Evolutionary conservation across 1,284 basidiomycete genomes (phyloP).

Genomic region (Agaricales sp.): DNA sequence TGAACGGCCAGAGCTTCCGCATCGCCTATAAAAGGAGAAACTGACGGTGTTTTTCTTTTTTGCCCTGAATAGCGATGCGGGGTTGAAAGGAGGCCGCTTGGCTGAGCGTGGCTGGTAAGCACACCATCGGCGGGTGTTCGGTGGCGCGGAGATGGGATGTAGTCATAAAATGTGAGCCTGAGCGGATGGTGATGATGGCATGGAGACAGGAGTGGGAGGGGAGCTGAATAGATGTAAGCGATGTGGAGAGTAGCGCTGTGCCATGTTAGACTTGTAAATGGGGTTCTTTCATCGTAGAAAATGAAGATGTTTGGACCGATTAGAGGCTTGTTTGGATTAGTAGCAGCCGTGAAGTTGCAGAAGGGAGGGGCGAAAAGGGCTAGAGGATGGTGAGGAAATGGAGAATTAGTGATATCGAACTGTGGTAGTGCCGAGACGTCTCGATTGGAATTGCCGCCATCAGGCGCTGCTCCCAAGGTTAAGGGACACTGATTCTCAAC

Average conservation of each 20-base stretch:
- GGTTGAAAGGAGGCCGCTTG: slow-evolving; percentile 50
- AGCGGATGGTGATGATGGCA: background rate
- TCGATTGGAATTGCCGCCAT: background rate
- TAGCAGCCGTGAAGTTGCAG: no score
- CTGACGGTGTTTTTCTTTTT: slow-evolving; percentile 6
- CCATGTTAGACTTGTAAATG: no score
- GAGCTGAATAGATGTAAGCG: background rate
- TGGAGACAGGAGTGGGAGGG: background rate
- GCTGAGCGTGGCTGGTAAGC: slow-evolving; percentile 30
- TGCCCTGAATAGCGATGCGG: slow-evolving; percentile 43
- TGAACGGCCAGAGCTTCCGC: background rate
- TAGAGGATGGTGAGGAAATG: background rate
- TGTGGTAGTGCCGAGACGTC: background rate
- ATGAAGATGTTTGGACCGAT: no score
- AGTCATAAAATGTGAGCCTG: background rate
- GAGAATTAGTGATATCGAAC: background rate
- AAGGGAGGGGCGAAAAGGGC: background rate
- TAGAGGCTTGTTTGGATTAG: no score
- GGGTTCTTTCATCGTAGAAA: no score
- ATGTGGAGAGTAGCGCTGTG: background rate
- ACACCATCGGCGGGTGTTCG: background rate
- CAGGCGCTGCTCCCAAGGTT: background rate
- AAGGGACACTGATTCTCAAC: background rate
- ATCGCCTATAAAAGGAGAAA: slow-evolving; percentile 1
- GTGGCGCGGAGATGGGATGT: background rate